Evolutionary conservation across 306 rosid genomes (phyloP), one percentile per base, ranked within the genome.

Genomic region (Fragaria nilgerrensis): DNA sequence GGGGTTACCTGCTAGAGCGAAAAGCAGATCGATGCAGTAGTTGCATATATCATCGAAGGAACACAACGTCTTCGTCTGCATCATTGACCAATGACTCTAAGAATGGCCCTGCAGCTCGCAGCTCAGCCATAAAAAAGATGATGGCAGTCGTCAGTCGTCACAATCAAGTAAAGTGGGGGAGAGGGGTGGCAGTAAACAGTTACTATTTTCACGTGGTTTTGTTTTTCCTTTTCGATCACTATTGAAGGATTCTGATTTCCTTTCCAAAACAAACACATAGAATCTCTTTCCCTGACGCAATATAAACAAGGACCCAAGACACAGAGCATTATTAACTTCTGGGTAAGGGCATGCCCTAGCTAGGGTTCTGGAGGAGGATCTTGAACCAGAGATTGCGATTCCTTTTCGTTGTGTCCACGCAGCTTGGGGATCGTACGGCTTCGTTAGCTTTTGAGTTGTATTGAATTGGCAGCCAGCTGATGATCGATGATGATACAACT

Each of bases 381-480:
- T 14, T 32, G 43, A 63, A 29, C 36, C 39, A 63, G 68, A 63
- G 43, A 63, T 63, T 63, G 68, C 43, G 68, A 63, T 63, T 63
- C 68, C 43, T 63, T 63, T 32, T 5, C 53, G 4, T 48, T 32
- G 22, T 63, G 68, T 63, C 68, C 68, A 63, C 68, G 43, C n/a
- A 63, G 68, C 68, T 63, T 63, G 68, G 68, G 68, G 68, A 32
- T 29, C n/a, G 68, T 63, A 63, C 68, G 68, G 43, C 9, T 15
- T 3, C 43, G 4, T 7, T 29, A 63, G 43, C 68, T 63, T 63
- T 63, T 63, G 68, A 63, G 68, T 63, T 63, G 68, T 63, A 32
- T 14, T 63, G 68, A 32, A 63, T 63, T 29, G 68, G 43, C 43
- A 63, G 68, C 68, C 39, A 29, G 68, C 68, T 32, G 68, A 63